These are phyloP conservation scores for Mercurialis annua DNA, from an alignment of 345 rosid species.

Conservation along the genomic window DNA sequence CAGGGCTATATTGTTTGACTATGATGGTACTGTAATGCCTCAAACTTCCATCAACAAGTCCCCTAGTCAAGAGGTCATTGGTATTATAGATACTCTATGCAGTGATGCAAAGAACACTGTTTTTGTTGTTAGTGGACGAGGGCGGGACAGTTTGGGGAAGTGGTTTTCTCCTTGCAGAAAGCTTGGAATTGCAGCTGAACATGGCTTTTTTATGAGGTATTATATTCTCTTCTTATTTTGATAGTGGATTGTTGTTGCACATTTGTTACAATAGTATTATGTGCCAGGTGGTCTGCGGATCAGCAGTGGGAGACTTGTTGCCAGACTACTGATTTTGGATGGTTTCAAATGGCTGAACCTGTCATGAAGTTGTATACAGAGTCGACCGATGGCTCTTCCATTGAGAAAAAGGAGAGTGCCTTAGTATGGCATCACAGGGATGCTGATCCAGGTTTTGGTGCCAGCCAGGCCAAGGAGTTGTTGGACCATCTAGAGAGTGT, in stretches of 20 bases:
- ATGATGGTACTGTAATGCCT: slow-evolving; percentile 73
- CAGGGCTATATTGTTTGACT: slow-evolving; percentile 62
- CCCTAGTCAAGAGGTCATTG: slow-evolving; percentile 51
- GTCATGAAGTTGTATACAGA: slow-evolving; percentile 70
- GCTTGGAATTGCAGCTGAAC: slow-evolving; percentile 72
- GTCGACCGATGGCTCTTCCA: slow-evolving; percentile 67
- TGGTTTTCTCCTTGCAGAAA: slow-evolving; percentile 63
- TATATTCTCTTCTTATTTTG: background rate
- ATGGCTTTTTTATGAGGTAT: slow-evolving; percentile 66
- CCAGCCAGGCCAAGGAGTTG: slow-evolving; percentile 78
- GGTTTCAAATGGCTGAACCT: slow-evolving; percentile 70
- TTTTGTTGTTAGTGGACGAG: slow-evolving; percentile 73
- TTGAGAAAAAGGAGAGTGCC: slow-evolving; percentile 69
- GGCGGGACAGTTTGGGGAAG: slow-evolving; percentile 53
- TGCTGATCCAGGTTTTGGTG: slow-evolving; percentile 72
- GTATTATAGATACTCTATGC: slow-evolving; percentile 49
- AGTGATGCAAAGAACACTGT: slow-evolving; percentile 52
- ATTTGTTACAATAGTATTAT: slow-evolving; percentile 2
- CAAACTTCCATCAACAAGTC: slow-evolving; percentile 60
- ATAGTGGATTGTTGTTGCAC: background rate
- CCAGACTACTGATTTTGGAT: slow-evolving; percentile 53
- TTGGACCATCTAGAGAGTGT: slow-evolving; percentile 74
- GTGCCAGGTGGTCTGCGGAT: slow-evolving; percentile 46
- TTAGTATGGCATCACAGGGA: slow-evolving; percentile 76
- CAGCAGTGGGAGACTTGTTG: slow-evolving; percentile 52